Base-by-base conservation (phyloP, 2,329 filamentous ascomycete species). In the Sphaerostilbella broomeana region DNA sequence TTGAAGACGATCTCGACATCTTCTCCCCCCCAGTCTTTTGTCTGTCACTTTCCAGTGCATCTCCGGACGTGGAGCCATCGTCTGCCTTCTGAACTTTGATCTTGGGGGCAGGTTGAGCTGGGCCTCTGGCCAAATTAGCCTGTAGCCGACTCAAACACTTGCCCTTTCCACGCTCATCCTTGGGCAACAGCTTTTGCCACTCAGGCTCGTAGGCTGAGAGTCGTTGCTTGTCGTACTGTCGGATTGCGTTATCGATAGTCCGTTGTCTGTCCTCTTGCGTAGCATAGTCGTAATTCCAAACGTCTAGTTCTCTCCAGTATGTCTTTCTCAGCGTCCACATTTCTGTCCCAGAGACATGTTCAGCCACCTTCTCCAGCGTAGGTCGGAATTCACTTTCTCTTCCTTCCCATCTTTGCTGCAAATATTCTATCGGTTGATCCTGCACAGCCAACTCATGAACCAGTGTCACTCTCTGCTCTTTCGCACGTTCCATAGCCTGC, bases 291-390 rank as follows among this genome's bases (percentile, higher is more conserved):
- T 79, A 79, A 42, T 68, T 72, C 69, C 73, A 82, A 16, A 80
- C 73, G 48, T 82, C 77, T 11, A 82, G 65, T 47, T 82, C 78
- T 56, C 72, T 79, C 70, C 72, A 82, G 46, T 69, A 75, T 17
- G 65, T 60, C 58, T 74, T 77, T 45, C 71, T 69, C 49, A 81
- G 58, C 22, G 63, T 59, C 68, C 73, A 82, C 47, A 68, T 76
- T 44, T 73, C 67, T 4, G 61, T 61, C 3, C 63, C 56, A 4
- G 64, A 46, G 42, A 72, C 65, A 38, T 68, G 67, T 42, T 74
- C 70, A 20, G 74, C 77, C 16, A 78, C 74, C 58, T 81, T 82
- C 34, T 72, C 64, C 10, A 82, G 57, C 1, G 70, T 70, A 3
- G 61, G 56, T 39, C 66, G 65, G 48, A 81, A 70, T 12, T 81